Conservation (phyloP, 164 flowering plant species). For the Berberis vulgaris region DNA sequence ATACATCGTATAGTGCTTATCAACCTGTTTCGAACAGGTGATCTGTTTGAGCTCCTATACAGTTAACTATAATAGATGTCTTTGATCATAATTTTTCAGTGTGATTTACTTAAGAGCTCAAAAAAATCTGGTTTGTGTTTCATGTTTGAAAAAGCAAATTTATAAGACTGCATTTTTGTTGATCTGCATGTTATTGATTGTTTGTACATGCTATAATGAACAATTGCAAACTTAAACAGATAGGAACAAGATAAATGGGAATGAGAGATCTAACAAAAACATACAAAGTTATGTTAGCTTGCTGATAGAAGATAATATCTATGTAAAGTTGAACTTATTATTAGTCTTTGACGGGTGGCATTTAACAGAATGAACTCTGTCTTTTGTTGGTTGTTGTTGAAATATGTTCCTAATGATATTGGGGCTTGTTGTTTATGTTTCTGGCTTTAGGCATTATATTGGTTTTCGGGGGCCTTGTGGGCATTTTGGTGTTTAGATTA, state of each 20-base stretch:
- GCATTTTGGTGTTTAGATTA: not conserved
- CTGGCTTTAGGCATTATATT: too few species aligned
- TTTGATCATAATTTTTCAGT: not conserved
- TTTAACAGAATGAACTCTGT: too few species aligned
- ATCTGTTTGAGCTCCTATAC: not conserved
- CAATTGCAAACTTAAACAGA: too few species aligned
- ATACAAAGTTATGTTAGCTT: too few species aligned
- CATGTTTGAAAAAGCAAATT: not conserved
- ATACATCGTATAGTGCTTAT: constrained; percentile 45
- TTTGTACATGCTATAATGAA: too few species aligned
- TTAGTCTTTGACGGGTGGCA: too few species aligned
- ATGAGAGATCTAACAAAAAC: not conserved
- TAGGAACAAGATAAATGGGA: not conserved
- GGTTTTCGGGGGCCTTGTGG: not conserved
- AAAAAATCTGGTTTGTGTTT: not conserved
- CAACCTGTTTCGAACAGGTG: constrained; percentile 45
- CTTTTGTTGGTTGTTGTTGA: too few species aligned
- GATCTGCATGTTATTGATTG: not conserved
- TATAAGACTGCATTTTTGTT: not conserved
- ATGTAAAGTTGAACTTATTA: too few species aligned
- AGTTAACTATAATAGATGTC: not conserved
- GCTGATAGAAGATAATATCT: too few species aligned
- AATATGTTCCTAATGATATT: too few species aligned
- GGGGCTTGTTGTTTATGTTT: too few species aligned
- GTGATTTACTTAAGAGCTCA: not conserved